Evolutionary conservation across 768 basidiomycete species (phyloP), one percentile per base, ranked within the genome.

Genomic region (Punctularia strigosozonata): DNA sequence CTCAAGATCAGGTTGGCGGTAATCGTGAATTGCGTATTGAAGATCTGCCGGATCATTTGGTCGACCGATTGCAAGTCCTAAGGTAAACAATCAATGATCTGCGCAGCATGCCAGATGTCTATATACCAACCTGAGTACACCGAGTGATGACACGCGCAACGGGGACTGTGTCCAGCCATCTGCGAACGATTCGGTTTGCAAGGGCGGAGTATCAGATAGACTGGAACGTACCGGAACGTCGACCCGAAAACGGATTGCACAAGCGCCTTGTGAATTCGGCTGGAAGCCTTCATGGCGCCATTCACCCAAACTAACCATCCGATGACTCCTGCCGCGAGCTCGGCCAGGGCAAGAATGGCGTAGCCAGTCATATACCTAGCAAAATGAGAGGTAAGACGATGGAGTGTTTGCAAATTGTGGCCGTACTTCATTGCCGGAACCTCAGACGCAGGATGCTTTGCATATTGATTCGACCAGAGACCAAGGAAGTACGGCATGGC

Each of bases 111-210:
- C 6, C 42, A 41, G 18, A 54, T 46, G 35, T 54, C 52, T 36
- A 31, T 17, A 31, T n/a, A 4, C 2, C 17, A 4, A 31, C 14
- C 48, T 48, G 44, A 3, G 58, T 57, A 33, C 53, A 57, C 34
- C 59, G 45, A 6, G 56, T 47, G 19, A 59, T 50, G 42, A 60
- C 47, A 14, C 59, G 50, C 18, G 58, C 49, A 3, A 46, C 45
- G 4, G 59, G 59, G 3, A 49, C 51, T 4, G 46, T 50, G 42
- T 58, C 56, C 24, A 56, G 46, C 53, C 53, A 58, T 26, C 56
- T 48, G 25, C 21, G n/a, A 37, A 33, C 14, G 10, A 15, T 30
- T 10, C 10, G 28, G 28, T 10, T 15, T 10, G 28, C 28, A 10
- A 30, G 28, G 28, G 15, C 10, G 15, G 28, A 10, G 10, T 30